Conservation (phyloP, 805 yeast genomes). For the Yamadazyma ubonensis region DNA sequence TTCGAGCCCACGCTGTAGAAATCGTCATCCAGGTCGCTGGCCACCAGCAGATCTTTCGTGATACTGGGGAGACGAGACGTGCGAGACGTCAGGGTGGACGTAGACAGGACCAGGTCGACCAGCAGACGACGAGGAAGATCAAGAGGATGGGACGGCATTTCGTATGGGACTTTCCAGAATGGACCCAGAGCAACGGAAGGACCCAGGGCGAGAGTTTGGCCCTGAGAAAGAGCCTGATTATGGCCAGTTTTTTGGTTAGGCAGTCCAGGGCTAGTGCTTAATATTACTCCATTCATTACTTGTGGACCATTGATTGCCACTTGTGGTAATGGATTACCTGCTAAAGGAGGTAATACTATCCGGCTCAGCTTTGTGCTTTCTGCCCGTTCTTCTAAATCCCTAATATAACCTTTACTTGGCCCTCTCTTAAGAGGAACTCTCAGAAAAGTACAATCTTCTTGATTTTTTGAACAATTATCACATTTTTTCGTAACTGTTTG, state of each 20-base stretch:
- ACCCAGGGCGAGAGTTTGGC: not conserved
- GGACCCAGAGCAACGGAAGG: conserved; percentile 26
- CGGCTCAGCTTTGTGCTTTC: conserved; percentile 18
- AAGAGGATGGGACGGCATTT: conserved; percentile 39
- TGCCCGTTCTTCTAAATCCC: conserved; percentile 39
- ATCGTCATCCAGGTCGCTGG: conserved; percentile 37
- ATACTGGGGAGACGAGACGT: conserved; percentile 7
- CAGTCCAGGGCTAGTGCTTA: not conserved
- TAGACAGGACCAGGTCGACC: conserved; percentile 10
- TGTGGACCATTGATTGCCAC: too few species aligned
- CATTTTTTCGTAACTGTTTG: conserved; percentile 54
- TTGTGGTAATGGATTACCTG: too few species aligned
- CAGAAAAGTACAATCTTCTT: conserved; percentile 64
- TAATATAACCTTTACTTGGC: conserved; percentile 70
- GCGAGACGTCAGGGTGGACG: conserved; percentile 1
- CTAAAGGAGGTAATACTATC: conserved; percentile 31
- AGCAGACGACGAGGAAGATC: conserved; percentile 24
- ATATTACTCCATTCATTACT: too few species aligned
- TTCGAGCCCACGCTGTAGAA: conserved; percentile 28
- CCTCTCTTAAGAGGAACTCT: conserved; percentile 76
- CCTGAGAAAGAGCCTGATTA: not conserved
- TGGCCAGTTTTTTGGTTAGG: conserved; percentile 1
- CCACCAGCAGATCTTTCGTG: conserved; percentile 16
- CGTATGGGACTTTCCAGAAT: conserved; percentile 65
- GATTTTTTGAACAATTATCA: conserved; percentile 58